phyloP scores from a whole-genome alignment of 306 rosid genomes.

The Ceratonia siliqua region DNA sequence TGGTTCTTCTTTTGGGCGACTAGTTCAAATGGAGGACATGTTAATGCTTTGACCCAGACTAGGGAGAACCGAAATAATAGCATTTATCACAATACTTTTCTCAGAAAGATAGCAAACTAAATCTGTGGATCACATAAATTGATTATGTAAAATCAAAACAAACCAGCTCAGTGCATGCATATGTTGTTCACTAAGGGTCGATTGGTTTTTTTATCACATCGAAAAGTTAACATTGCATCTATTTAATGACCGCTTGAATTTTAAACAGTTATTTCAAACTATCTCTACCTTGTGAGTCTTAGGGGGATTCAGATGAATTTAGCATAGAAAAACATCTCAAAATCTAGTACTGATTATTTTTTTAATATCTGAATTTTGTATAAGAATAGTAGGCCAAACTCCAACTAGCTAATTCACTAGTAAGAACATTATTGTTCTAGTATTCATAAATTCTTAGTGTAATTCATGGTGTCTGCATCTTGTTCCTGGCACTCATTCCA shows the following conservation, averaged over 20 bases:
- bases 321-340: constrained; percentile 5
- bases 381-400: neutral
- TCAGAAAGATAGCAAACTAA: neutral
- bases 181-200: neutral
- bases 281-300: neutral
- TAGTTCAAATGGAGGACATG: constrained; percentile 8
- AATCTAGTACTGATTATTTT: neutral
- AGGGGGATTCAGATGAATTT: constrained; percentile 4
- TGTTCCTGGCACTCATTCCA: constrained; percentile 12
- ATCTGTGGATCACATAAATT: neutral
- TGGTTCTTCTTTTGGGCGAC: neutral
- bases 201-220: neutral
- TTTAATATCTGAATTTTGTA: neutral
- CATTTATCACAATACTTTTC: neutral
- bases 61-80: neutral
- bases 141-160: neutral
- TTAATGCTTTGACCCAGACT: neutral
- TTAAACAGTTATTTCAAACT: neutral
- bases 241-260: constrained; percentile 1
- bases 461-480: constrained; percentile 11
- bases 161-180: neutral
- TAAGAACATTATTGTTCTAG: neutral
- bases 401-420: constrained; percentile 15
- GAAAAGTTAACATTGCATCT: neutral
- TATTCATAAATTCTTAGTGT: neutral